Evolutionary conservation across 768 basidiomycete species (phyloP), one percentile per base, ranked within the genome.

Genomic region (Suillus americanus): DNA sequence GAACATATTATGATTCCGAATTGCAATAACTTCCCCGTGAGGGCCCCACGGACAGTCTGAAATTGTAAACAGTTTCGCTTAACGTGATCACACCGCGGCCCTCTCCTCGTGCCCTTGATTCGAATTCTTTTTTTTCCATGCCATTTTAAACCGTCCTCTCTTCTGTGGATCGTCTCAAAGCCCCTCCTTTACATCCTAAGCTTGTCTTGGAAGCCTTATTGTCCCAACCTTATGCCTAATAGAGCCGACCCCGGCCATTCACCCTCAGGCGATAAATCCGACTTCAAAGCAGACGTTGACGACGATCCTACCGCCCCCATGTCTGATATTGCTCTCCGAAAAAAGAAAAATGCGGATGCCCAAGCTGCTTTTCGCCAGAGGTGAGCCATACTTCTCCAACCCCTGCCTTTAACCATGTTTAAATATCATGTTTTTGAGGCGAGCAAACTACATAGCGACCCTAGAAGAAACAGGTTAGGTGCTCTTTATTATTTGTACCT

Each of bases 341-440:
- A 92, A 80, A 92, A 91, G 82, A 94, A 94, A 80, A 94, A 94
- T 71, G 92, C 92, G 41, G 90, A 93, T 73, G 92, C 92, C 3
- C 92, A 94, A 78, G 92, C 92, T 62, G 91, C 91, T 65, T 94
- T 93, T 76, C 83, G 91, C 67, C 89, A 89, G 57, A 79, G 91
- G 68, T 76, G 57, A 72, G 66, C 67, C 37, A 56, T 38, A 48
- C 55, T 30, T 61, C 43, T 59, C 12, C 1, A 41, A 41, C n/a
- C 30, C 28, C 53, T 25, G n/a, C 50, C 35, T 59, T 59, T 12
- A 60, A 63, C 60, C 51, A 61, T 38, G n/a, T 64, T 66, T 40
- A 65, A 65, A 74, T 59, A 7, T 41, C n/a, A 41, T 59, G 5
- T 59, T 59, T 54, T 62, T 56, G 67, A 76, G 75, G 73, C 84